These are phyloP conservation scores for Oxalis stricta DNA, from an alignment of 441 rosid species.

Conservation along the genomic window DNA sequence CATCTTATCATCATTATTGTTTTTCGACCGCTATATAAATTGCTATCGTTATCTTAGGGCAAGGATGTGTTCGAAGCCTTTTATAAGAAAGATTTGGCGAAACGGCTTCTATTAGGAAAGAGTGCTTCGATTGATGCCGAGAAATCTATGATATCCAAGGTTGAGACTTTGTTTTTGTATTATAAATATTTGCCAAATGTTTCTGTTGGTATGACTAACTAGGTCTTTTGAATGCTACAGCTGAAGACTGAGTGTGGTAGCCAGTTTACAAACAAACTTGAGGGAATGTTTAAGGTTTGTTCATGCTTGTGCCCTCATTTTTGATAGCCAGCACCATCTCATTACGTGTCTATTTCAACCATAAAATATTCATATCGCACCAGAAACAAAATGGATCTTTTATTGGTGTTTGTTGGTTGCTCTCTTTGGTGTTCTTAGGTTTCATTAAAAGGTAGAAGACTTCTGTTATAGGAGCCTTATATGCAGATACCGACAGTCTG, in stretches of 20 bases:
- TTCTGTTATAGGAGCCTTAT: no score
- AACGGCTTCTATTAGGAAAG: constrained; percentile 79
- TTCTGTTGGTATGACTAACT: constrained; percentile 13
- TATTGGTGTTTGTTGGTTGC: no score
- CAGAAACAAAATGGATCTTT: no score
- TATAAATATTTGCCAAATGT: neutral
- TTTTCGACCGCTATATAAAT: no score
- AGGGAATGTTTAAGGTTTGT: constrained; percentile 99
- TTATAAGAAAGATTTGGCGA: constrained; percentile 96
- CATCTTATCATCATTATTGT: constrained; percentile 8
- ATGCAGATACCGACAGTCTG: no score
- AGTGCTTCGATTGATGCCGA: constrained; percentile 98
- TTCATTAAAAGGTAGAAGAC: no score
- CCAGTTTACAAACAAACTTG: constrained; percentile 97
- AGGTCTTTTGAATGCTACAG: constrained; percentile 32
- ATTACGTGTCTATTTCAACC: no score
- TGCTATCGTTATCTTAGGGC: constrained; percentile 35
- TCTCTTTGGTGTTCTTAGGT: no score
- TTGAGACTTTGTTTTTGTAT: constrained; percentile 9
- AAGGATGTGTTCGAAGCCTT: constrained; percentile 99
- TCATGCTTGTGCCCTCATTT: constrained; percentile 10
- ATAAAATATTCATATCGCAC: no score
- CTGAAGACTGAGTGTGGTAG: constrained; percentile 98
- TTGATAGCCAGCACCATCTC: no score
- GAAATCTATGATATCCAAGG: constrained; percentile 99